phyloP scores from a whole-genome alignment of 1,284 basidiomycete species.

The Cutaneotrichosporon sp. region DNA sequence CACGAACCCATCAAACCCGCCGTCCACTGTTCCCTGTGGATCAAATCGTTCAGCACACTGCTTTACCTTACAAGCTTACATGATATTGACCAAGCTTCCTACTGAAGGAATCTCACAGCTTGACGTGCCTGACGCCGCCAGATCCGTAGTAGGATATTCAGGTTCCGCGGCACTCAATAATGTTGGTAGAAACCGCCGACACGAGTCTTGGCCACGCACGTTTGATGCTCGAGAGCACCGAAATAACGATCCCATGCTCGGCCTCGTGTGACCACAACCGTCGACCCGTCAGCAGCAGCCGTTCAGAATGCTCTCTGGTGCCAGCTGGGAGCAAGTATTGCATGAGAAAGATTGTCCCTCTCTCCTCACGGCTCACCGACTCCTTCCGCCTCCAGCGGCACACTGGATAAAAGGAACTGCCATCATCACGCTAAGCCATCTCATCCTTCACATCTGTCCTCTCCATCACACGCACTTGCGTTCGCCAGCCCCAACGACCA shows the following conservation, averaged over 20 bases:
- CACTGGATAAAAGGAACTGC: background rate
- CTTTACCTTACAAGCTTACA: background rate
- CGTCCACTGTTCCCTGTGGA: background rate
- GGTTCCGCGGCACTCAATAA: background rate
- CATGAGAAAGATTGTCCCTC: background rate
- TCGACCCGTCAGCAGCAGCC: background rate
- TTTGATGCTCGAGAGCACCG: background rate
- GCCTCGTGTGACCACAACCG: background rate
- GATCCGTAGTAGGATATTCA: background rate
- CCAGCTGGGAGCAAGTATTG: background rate
- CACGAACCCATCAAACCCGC: background rate
- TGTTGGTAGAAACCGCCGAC: background rate
- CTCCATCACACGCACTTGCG: background rate
- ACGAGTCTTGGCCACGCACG: background rate
- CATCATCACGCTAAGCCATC: background rate
- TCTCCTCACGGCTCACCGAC: background rate
- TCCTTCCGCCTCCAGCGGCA: background rate
- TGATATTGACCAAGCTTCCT: no score
- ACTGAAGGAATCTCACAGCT: background rate
- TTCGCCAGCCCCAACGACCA: background rate
- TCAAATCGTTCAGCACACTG: background rate
- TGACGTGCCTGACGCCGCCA: background rate
- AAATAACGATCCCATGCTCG: background rate
- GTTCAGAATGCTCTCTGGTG: background rate
- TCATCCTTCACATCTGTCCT: background rate